Evolutionary conservation across 441 rosid species (phyloP).

Genomic region (Metrosideros polymorpha): DNA sequence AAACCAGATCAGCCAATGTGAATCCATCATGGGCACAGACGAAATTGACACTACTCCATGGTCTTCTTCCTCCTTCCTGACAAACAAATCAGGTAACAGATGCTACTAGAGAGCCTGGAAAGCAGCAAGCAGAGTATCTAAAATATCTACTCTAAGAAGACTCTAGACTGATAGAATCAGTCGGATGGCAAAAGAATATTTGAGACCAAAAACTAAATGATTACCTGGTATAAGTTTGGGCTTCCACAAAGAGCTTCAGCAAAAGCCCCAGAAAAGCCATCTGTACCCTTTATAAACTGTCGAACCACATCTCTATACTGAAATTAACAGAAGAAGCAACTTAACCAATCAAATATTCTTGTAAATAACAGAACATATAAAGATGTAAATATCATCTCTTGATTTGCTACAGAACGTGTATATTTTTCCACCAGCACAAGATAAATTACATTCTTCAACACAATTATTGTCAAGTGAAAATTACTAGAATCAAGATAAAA

Average conservation of each 20-base stretch:
- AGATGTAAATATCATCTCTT: not conserved
- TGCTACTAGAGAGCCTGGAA: not conserved
- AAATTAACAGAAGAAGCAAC: slow-evolving; percentile 6
- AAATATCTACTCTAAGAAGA: not conserved
- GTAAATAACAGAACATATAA: not conserved
- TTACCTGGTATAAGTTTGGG: slow-evolving; percentile 81
- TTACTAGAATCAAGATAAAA: not conserved
- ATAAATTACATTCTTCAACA: not conserved
- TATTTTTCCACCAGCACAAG: not conserved
- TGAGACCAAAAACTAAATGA: not conserved
- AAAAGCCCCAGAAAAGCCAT: slow-evolving; percentile 90
- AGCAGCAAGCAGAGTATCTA: not conserved
- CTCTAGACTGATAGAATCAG: not conserved
- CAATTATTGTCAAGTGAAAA: not conserved
- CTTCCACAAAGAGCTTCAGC: slow-evolving; percentile 95
- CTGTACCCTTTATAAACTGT: slow-evolving; percentile 85
- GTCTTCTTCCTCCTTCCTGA: slow-evolving; percentile 90
- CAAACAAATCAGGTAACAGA: slow-evolving; percentile 11
- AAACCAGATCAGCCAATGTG: slow-evolving; percentile 77
- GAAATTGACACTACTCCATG: slow-evolving; percentile 92
- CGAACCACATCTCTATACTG: slow-evolving; percentile 90
- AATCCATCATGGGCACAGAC: slow-evolving; percentile 95
- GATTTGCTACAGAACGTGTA: not conserved
- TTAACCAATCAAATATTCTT: not conserved
- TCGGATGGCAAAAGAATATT: not conserved